Conservation (phyloP, 2,329 filamentous ascomycete genomes). For the Colletotrichum sp. region DNA sequence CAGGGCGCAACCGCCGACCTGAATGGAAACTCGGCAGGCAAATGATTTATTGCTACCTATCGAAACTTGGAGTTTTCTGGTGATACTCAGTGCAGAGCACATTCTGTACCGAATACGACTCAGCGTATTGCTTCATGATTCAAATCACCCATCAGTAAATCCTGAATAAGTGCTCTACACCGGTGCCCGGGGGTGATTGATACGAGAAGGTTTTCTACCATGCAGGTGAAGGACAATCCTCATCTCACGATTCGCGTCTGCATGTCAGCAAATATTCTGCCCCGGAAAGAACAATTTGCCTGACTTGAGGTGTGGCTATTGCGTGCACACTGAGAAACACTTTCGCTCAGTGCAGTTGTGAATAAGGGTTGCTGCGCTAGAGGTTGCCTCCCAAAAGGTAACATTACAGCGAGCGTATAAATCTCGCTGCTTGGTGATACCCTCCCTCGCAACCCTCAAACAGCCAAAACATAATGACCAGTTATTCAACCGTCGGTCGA, state of each 20-base stretch:
- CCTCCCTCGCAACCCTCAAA: rapidly evolving
- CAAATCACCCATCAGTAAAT: background rate
- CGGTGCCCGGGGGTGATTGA: rapidly evolving
- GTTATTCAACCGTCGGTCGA: background rate
- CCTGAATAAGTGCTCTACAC: rapidly evolving
- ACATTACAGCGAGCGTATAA: rapidly evolving
- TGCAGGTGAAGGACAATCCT: background rate
- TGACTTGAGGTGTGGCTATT: background rate
- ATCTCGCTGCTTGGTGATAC: rapidly evolving
- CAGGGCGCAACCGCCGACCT: rapidly evolving
- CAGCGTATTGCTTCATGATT: background rate
- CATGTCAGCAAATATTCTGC: background rate
- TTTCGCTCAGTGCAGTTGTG: background rate
- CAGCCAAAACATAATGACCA: background rate
- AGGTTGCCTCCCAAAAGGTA: rapidly evolving
- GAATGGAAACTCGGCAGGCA: background rate
- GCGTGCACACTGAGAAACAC: rapidly evolving
- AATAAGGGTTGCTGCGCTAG: background rate
- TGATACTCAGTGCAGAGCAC: background rate
- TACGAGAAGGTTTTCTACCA: background rate
- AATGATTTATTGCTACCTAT: background rate
- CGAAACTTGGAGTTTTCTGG: rapidly evolving
- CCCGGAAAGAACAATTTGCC: rapidly evolving
- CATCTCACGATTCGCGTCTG: background rate
- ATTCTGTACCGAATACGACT: background rate